These are phyloP conservation scores for Oryza glaberrima DNA, from an alignment of 176 grass and related monocot genomes.

Conservation along the genomic window DNA sequence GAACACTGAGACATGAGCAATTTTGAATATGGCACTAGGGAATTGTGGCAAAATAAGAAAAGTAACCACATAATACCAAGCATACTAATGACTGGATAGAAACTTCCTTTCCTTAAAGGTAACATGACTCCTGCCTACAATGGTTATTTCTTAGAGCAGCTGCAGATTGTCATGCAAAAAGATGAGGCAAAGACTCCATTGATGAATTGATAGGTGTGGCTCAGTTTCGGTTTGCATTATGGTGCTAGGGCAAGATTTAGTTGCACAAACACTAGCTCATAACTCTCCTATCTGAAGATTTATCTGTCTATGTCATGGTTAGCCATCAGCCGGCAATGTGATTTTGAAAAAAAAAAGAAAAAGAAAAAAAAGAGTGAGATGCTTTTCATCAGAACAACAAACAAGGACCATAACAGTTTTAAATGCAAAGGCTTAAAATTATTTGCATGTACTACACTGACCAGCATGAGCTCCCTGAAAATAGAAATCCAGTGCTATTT, in stretches of 20 bases:
- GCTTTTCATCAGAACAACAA: neutral
- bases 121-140: too few species aligned
- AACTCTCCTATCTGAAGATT: neutral
- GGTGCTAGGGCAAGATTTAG: neutral
- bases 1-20: too few species aligned
- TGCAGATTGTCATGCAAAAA: neutral
- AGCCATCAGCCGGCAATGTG: neutral
- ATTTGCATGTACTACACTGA: neutral
- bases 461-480: neutral
- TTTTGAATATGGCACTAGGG: too few species aligned
- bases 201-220: neutral
- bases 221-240: neutral
- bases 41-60: neutral
- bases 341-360: neutral
- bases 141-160: neutral
- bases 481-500: neutral
- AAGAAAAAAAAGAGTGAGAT: neutral
- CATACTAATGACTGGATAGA: neutral
- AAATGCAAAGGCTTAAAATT: neutral
- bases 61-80: neutral
- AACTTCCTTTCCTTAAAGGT: neutral
- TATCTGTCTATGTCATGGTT: neutral
- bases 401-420: neutral
- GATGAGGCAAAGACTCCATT: too few species aligned
- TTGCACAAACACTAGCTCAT: neutral